These are phyloP conservation scores for Fagus sylvatica DNA, from an alignment of 306 rosid genomes.

Conservation along the genomic window DNA sequence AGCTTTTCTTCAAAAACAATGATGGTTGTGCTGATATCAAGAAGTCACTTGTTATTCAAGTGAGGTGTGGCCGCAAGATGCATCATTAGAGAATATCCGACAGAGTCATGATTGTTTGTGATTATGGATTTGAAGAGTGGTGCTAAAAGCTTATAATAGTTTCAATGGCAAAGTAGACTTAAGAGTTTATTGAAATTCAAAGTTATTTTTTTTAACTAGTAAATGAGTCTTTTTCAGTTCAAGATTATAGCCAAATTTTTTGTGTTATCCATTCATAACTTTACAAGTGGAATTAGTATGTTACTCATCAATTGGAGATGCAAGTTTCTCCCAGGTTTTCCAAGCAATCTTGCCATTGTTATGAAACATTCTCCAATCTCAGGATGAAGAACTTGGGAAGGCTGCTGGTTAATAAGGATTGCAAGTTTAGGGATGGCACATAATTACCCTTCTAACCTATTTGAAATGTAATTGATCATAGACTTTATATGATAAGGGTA, in stretches of 20 bases:
- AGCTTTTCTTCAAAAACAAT: conserved; percentile 28
- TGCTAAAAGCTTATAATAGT: background rate
- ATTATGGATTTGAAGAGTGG: background rate
- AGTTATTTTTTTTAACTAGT: background rate
- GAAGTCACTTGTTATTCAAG: conserved; percentile 70
- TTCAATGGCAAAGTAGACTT: background rate
- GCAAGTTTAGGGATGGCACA: too few species aligned
- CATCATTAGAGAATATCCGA: background rate
- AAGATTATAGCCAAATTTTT: background rate
- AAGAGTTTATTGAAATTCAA: background rate
- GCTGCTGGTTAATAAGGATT: too few species aligned
- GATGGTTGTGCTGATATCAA: conserved; percentile 41
- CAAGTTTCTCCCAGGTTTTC: background rate
- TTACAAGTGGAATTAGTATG: background rate
- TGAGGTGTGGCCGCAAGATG: conserved; percentile 29
- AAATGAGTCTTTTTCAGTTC: background rate
- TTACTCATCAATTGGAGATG: background rate
- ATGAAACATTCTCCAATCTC: background rate
- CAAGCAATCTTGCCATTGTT: background rate
- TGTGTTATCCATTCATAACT: background rate
- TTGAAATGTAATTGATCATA: too few species aligned
- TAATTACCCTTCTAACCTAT: too few species aligned
- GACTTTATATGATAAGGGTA: too few species aligned
- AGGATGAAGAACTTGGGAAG: too few species aligned
- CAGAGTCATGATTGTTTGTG: background rate